Conservation (phyloP, 2,329 filamentous ascomycete species). For the Sclerotinia spermophila region DNA sequence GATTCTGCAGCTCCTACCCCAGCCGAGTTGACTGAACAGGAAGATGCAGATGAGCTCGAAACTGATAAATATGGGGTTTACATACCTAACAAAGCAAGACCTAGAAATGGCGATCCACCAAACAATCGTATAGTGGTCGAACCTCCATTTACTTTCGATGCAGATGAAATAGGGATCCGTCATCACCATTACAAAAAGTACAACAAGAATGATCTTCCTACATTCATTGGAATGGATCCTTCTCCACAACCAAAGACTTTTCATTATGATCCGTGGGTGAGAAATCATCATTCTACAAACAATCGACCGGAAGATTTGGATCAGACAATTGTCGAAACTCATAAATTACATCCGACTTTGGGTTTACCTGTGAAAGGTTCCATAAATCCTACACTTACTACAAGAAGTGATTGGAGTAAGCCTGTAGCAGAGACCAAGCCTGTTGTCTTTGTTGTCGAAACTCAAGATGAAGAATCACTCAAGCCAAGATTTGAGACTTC, state of each 20-base stretch:
- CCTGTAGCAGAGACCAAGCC: constrained; percentile 17
- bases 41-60: constrained; percentile 22
- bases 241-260: constrained; percentile 32
- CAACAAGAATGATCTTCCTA: constrained; percentile 26
- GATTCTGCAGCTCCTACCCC: constrained; percentile 27
- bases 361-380: constrained; percentile 29
- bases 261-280: constrained; percentile 32
- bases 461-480: constrained; percentile 9
- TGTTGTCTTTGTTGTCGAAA: constrained; percentile 14
- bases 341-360: constrained; percentile 30
- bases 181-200: constrained; percentile 28
- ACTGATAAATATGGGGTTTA: constrained; percentile 33
- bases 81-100: constrained; percentile 27
- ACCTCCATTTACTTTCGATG: constrained; percentile 30
- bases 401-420: constrained; percentile 18
- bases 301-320: constrained; percentile 34
- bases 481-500: constrained; percentile 22
- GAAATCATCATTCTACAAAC: constrained; percentile 31
- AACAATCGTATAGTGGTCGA: constrained; percentile 30
- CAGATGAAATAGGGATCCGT: constrained; percentile 35
- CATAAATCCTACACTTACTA: constrained; percentile 24
- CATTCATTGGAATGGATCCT: constrained; percentile 30
- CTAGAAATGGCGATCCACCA: constrained; percentile 29
- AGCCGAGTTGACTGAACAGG: constrained; percentile 25
- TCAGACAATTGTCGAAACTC: constrained; percentile 25